Percentiles rank a stretch among this genome's conserved stretches.
phyloP scores from a whole-genome alignment of 2,329 filamentous ascomycete genomes.

The Raffaelea arxii region DNA sequence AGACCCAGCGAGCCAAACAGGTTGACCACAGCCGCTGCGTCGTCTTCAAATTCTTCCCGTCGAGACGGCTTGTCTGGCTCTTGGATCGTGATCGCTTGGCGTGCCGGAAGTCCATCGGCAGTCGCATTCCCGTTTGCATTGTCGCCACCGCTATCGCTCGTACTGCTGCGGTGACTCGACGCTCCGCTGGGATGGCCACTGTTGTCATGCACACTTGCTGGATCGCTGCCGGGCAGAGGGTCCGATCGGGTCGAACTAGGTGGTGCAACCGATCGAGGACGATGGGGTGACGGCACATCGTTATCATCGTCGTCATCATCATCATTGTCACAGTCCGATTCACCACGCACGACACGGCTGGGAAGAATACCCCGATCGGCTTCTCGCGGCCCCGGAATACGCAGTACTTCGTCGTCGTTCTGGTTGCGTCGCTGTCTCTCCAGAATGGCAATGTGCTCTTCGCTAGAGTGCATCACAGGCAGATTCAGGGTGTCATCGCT shows the following conservation, averaged over 20 bases:
- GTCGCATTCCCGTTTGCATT: no score
- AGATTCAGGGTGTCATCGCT: conserved; percentile 36
- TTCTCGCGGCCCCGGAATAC: conserved; percentile 86
- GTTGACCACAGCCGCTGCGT: conserved; percentile 30
- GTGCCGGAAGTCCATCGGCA: not conserved
- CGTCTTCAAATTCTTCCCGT: conserved; percentile 32
- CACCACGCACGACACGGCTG: conserved; percentile 32
- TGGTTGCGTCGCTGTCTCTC: conserved; percentile 72
- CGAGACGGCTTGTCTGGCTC: conserved; percentile 42
- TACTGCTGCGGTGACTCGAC: no score
- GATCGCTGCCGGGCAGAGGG: not conserved
- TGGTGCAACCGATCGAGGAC: no score
- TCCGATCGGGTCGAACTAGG: no score
- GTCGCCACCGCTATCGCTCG: conserved; percentile 2
- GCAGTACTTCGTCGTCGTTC: conserved; percentile 62
- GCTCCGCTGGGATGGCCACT: no score
- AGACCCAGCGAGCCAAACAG: conserved; percentile 31
- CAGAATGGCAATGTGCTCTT: conserved; percentile 81
- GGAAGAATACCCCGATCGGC: conserved; percentile 75
- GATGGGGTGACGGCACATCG: conserved; percentile 6
- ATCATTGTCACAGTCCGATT: conserved; percentile 17
- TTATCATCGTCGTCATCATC: not conserved
- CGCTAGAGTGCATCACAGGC: conserved; percentile 47
- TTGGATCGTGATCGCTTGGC: conserved; percentile 56
- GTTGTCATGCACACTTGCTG: no score